These are phyloP conservation scores for Fusarium acutatum DNA, from an alignment of 2,329 filamentous ascomycete genomes.

Conservation along the genomic window DNA sequence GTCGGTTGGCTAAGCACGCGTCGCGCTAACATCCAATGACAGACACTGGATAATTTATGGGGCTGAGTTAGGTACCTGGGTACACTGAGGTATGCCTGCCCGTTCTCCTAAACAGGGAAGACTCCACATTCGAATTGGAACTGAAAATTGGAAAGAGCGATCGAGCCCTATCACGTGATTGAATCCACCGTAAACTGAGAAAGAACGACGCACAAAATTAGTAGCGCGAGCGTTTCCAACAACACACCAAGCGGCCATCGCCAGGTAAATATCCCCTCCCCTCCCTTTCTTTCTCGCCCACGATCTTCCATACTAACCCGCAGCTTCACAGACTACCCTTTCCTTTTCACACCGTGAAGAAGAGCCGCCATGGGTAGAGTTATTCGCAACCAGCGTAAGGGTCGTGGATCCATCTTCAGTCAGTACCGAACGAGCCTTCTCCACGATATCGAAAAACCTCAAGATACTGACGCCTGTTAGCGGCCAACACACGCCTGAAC, in stretches of 20 bases:
- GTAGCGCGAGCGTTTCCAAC: conserved; percentile 44
- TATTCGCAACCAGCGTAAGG: conserved; percentile 73
- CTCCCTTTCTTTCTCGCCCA: conserved; percentile 38
- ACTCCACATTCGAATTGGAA: not conserved
- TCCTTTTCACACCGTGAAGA: conserved; percentile 47
- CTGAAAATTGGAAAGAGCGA: not conserved
- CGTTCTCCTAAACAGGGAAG: not conserved
- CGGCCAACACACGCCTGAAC: conserved; percentile 88
- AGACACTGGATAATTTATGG: conserved; percentile 17
- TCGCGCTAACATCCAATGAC: not conserved
- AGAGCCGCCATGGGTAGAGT: conserved; percentile 63
- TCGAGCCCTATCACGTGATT: conserved; percentile 44
- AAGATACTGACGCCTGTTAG: conserved; percentile 54
- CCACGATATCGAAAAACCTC: conserved; percentile 36
- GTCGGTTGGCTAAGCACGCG: conserved; percentile 23
- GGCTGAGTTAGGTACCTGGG: not conserved
- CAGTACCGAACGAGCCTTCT: conserved; percentile 46
- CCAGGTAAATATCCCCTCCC: conserved; percentile 47
- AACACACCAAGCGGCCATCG: conserved; percentile 53
- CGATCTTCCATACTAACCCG: conserved; percentile 42
- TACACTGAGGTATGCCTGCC: not conserved
- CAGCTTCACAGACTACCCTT: conserved; percentile 45
- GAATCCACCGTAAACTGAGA: conserved; percentile 10
- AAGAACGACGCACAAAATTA: conserved; percentile 48
- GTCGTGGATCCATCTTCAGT: conserved; percentile 67